Evolutionary conservation across 192 early-diverging fungal species (phyloP), one percentile per base, ranked within the genome.

Genomic region (Coemansia guatemalensis): DNA sequence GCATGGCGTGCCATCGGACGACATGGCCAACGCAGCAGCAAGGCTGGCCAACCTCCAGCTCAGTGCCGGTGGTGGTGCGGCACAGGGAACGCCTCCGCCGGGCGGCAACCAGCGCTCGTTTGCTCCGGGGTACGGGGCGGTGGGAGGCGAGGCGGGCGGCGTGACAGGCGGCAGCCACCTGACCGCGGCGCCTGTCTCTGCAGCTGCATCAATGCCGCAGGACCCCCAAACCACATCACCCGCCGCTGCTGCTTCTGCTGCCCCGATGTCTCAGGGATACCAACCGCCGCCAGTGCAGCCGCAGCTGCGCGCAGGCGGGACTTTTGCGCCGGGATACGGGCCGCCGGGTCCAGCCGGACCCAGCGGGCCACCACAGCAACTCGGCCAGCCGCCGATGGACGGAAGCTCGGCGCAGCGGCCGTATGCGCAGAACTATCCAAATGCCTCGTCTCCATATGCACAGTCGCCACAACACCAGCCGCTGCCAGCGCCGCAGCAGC

Each of bases 21-120:
- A 76, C n/a, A 62, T 67, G 68, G 44, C 63, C 0, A 49, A 39
- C 53, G 71, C 66, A 6, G 67, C 67, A 14, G 60, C 76, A 3
- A 52, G 76, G 12, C 64, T 79, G 62, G 76, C 76, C 23, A 79
- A 73, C 52, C 68, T 79, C 57, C 76, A 79, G 67, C 68, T 79
- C 11, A 64, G 58, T 23, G 64, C 55, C 25, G 61, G 48, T 8
- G 32, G 55, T 8, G 48, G 56, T 50, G 62, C 12, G 11, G 24
- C 29, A 44, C 64, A 61, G 47, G 53, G 61, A 53, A 68, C 52
- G 3, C 65, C 58, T 14, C 14, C 39, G 14, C 39, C 39, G 39
- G 39, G 39, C 14, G 39, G 12, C 39, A 44, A 44, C 39, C 58
- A 55, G 47, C 58, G 33, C 27, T 30, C 32, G 60, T 53, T 41